Base-by-base conservation (phyloP, 1,284 basidiomycete species). In the Agroathelia rolfsii region DNA sequence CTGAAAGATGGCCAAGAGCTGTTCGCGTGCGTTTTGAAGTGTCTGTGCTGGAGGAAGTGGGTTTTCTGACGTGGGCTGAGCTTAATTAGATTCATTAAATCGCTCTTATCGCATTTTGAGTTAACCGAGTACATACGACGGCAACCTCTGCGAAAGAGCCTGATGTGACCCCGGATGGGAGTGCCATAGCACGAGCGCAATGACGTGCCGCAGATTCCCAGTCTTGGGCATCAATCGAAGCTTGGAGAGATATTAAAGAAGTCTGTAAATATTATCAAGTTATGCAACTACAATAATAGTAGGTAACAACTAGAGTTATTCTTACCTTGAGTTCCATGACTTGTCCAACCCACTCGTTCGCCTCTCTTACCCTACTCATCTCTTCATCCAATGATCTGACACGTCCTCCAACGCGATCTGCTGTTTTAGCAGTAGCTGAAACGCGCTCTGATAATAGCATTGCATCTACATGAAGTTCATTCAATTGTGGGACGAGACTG, bases 151-250 rank as follows among this genome's bases (percentile, higher is more conserved):
- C 88, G 51, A 97, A 98, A 2, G 72, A 67, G 5, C 89, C 88
- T 14, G 76, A 72, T 16, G 86, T 74, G 17, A 98, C 79, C 24
- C 79, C 74, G 4, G 62, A 50, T 3, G 90, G 81, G 16, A 96
- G 64, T 1, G 78, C 66, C 79, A 93, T 92, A 1, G 92, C 94
- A 19, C 88, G 66, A 12, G 85, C 77, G 56, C 93, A 95, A 49
- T 92, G 82, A 41, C 87, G 69, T 1, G 89, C 82, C 1, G 94
- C 94, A 10, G 85, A 76, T 52, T 97, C 94, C 93, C 94, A 99
- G 52, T 98, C 95, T 42, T 81, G 72, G 36, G 65, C 68, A 23
- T 88, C 83, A 23, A 97, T 92, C 4, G 87, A 72, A 1, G 66
- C 55, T 39, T 83, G 77, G 6, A 96, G 65, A 11, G 77, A 76